Evolutionary conservation across 306 rosid species (phyloP), one percentile per base, ranked within the genome.

Genomic region (Citrullus colocynthis): DNA sequence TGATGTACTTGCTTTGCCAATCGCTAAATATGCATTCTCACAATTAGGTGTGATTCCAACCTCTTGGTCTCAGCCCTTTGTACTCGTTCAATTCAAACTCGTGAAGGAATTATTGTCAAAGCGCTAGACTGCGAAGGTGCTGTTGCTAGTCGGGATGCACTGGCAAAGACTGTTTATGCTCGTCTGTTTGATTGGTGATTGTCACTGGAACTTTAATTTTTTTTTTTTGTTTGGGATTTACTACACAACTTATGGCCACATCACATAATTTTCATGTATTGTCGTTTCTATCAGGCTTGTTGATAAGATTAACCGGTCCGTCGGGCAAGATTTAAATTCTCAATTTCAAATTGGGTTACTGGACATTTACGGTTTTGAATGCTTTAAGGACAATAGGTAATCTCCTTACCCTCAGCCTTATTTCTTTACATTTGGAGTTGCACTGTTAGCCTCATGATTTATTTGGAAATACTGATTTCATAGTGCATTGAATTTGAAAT

Each of bases 351-450:
- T 95, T 66, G 99, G 99, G 81, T 93, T 95, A 44, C 72, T 95
- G 90, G 99, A 95, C 87, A 95, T 95, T 82, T 92, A 95, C 72
- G 99, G 99, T 76, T 95, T 95, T 83, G 99, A 95, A 82, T 95
- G 99, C 87, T 95, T 95, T 34, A 95, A 90, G 91, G 91, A 95
- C 84, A 95, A 95, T 41, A 95, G 97, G 99, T 92, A 84, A 79
- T 74, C 61, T 78, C 78, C 28, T 55, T 32, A 52, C 20, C 16
- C 10, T 14, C 24, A 11, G 14, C 41, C 56, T 13, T 59, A 57
- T 60, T 59, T 83, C 32, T 36, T 45, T 45, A 71, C 20, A 71
- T 14, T 14, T 44, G 32, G 20, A 16, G 6, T 71, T 71, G 6
- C 57, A 11, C 36, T 15, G 20, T 48, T 21, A 28, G 58, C 34